These are phyloP conservation scores for Lodderomyces beijingensis DNA, from an alignment of 1,139 yeast species.

Conservation along the genomic window DNA sequence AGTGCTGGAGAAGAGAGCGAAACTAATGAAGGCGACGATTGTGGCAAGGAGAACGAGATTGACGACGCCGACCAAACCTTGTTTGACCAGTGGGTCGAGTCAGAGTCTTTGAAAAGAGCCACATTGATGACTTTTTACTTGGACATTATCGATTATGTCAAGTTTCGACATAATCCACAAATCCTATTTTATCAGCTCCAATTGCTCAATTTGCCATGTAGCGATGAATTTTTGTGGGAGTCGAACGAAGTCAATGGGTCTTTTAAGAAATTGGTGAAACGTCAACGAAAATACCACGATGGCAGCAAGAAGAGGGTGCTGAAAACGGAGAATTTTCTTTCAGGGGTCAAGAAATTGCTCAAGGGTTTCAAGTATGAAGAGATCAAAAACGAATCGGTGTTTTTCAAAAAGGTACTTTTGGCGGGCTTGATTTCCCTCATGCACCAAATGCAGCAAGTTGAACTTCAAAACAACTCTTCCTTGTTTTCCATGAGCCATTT, in stretches of 20 bases:
- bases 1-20: slow-evolving; percentile 26
- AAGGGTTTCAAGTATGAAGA: slow-evolving; percentile 14
- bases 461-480: slow-evolving; percentile 48
- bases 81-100: slow-evolving; percentile 62
- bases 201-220: slow-evolving; percentile 66
- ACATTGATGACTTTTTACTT: slow-evolving; percentile 77
- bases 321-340: slow-evolving; percentile 28
- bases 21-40: slow-evolving; percentile 9
- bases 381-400: slow-evolving; percentile 19
- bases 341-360: slow-evolving; percentile 31
- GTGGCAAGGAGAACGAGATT: slow-evolving; percentile 12
- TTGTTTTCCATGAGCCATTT: slow-evolving; percentile 25
- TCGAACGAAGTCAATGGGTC: slow-evolving; percentile 37
- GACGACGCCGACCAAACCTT: slow-evolving; percentile 26
- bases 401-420: slow-evolving; percentile 62
- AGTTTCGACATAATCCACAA: slow-evolving; percentile 71
- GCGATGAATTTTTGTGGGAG: slow-evolving; percentile 71
- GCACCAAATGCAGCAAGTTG: slow-evolving; percentile 73
- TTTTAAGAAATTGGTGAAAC: slow-evolving; percentile 35
- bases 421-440: slow-evolving; percentile 69
- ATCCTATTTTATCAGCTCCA: slow-evolving; percentile 72
- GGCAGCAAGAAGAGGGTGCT: slow-evolving; percentile 4
- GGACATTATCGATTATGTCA: slow-evolving; percentile 75
- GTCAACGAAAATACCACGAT: slow-evolving; percentile 29
- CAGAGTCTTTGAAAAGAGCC: slow-evolving; percentile 72